These are phyloP conservation scores for Solanum pennellii DNA, from an alignment of 257 asterid genomes.

Conservation along the genomic window DNA sequence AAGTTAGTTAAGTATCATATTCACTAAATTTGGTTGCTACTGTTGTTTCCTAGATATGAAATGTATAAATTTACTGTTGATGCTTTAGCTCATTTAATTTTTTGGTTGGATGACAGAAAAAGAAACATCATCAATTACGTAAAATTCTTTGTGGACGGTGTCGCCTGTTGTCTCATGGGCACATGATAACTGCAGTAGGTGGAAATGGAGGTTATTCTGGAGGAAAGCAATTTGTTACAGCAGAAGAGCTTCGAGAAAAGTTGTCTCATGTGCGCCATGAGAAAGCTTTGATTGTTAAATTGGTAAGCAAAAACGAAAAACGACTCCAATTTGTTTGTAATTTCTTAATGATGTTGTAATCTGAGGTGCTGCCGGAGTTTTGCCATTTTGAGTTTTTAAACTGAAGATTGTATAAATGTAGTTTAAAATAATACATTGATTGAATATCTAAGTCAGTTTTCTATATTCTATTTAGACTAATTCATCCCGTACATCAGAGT, in stretches of 20 bases:
- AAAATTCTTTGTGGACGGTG: conserved; percentile 90
- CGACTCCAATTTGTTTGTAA: background rate
- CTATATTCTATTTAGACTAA: background rate
- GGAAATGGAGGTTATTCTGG: conserved; percentile 98
- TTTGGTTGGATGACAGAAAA: conserved; percentile 47
- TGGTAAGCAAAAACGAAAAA: conserved; percentile 27
- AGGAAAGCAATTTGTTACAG: conserved; percentile 90
- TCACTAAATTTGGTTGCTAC: background rate
- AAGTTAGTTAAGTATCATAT: background rate
- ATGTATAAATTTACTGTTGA: background rate
- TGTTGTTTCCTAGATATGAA: background rate
- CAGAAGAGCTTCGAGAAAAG: conserved; percentile 92
- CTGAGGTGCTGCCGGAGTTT: background rate
- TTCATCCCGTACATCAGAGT: background rate
- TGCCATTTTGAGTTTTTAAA: background rate
- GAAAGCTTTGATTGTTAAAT: conserved; percentile 77
- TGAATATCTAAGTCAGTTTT: background rate
- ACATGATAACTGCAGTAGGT: conserved; percentile 98
- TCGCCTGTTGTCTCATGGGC: conserved; percentile 86
- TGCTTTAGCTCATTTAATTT: background rate
- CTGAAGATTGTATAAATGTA: background rate
- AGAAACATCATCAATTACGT: conserved; percentile 75
- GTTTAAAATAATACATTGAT: background rate
- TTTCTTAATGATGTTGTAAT: background rate
- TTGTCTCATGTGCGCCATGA: conserved; percentile 75